Evolutionary conservation across 768 basidiomycete species (phyloP), one percentile per base, ranked within the genome.

Genomic region (Hericium coralloides): DNA sequence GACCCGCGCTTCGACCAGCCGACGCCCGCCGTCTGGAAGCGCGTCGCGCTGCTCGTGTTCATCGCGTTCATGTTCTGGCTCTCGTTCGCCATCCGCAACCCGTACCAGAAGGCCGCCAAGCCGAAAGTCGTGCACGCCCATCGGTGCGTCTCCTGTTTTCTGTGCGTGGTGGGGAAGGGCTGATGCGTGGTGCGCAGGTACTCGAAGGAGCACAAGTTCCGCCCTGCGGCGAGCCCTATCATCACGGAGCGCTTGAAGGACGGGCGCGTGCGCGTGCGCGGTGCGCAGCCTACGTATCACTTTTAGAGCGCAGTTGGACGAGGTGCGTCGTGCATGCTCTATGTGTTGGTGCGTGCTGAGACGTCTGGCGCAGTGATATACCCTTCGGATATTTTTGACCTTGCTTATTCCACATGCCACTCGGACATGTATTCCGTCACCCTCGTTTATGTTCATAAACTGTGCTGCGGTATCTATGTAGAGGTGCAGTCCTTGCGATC

Each of bases 181-280:
- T 61, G 12, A 56, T 55, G 5, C n/a, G 2, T 15, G 52, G 55
- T 37, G 6, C 45, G 14, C 56, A 93, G 92, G 60, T 94, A 93
- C 66, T 92, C 89, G 12, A 84, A 87, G 59, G 85, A 91, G 64
- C 80, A 79, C 73, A 90, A 85, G 69, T 92, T 79, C 67, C 76
- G 91, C 22, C 91, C 92, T 0, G 91, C 92, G 12, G 89, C 91
- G 6, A 91, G 87, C 58, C 90, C 92, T 12, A 73, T 93, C 45
- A 78, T 93, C 61, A 92, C 87, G 0, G 88, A 92, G 66, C 77
- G 73, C 18, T 71, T 93, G 59, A 80, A 81, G 60, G 89, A 89
- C 60, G 90, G 90, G 0, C 76, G 81, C 4, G 69, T 81, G 8
- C 76, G 83, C 9, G 63, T 94, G 39, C 73, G 89, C n/a, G 92